A percentile compares a stretch with the other conserved stretches of the same genome.
phyloP scores from a whole-genome alignment of 2,329 filamentous ascomycete genomes.

The Fusarium buxicola region DNA sequence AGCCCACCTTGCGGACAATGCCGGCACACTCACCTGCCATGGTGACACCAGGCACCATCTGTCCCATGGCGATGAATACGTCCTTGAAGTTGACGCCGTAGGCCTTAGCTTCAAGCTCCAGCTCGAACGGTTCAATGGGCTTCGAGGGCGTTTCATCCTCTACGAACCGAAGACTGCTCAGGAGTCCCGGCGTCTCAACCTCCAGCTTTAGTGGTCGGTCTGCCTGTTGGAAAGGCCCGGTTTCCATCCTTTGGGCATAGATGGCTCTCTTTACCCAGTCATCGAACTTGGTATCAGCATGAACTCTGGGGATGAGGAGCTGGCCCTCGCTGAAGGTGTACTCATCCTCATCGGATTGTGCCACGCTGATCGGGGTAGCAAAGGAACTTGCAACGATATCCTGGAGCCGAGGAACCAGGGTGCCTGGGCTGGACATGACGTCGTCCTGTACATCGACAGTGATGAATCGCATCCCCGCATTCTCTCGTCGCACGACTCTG shows the following conservation, averaged over 20 bases:
- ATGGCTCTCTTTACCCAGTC: conserved; percentile 16
- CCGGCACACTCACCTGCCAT: conserved; percentile 52
- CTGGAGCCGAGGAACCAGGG: conserved; percentile 2
- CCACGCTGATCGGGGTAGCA: background rate
- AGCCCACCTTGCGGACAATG: conserved; percentile 47
- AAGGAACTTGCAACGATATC: conserved; percentile 17
- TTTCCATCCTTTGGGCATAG: conserved; percentile 11
- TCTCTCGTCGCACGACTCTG: conserved; percentile 39
- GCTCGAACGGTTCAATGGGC: background rate
- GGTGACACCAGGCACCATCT: conserved; percentile 41
- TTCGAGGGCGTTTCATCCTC: background rate
- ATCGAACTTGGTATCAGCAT: conserved; percentile 17
- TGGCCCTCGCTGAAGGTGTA: conserved; percentile 20
- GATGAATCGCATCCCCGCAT: conserved; percentile 27
- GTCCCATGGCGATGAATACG: conserved; percentile 51
- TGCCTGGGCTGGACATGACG: conserved; percentile 12
- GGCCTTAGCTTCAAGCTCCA: no score
- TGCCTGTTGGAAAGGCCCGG: background rate
- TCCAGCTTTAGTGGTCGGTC: conserved; percentile 27
- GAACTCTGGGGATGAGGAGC: conserved; percentile 25
- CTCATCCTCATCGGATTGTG: conserved; percentile 19
- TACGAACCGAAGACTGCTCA: conserved; percentile 29
- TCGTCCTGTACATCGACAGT: conserved; percentile 32
- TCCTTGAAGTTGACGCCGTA: conserved; percentile 53
- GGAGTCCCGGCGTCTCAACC: conserved; percentile 24